Evolutionary conservation across 2,329 filamentous ascomycete genomes (phyloP).

Genomic region (Cladosporium austrohemisphaericum): DNA sequence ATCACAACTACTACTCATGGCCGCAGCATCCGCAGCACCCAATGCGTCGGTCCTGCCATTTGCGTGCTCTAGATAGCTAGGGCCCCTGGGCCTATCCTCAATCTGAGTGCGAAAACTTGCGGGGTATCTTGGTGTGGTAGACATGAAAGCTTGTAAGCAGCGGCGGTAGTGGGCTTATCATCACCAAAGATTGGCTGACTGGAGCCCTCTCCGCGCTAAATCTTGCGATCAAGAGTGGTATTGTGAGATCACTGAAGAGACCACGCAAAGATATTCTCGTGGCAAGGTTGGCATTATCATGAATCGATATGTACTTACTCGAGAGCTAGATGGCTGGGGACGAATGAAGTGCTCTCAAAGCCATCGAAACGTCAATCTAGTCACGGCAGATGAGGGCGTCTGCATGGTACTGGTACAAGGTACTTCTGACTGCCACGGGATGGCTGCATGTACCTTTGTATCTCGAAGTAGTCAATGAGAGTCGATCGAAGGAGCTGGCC

Average conservation of each 20-base stretch:
- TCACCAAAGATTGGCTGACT: background rate
- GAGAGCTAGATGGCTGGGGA: background rate
- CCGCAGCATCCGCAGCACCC: slow-evolving; percentile 13
- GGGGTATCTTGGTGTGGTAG: slow-evolving; percentile 3
- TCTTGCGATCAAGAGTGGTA: background rate
- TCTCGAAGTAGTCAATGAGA: slow-evolving; percentile 4
- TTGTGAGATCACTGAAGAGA: background rate
- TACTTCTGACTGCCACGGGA: slow-evolving; percentile 6
- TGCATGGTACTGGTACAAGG: slow-evolving; percentile 4
- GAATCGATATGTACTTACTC: too few relatives aligned
- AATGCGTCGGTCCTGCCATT: background rate
- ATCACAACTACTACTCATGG: background rate
- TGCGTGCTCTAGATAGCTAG: background rate
- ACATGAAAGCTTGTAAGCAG: slow-evolving; percentile 1
- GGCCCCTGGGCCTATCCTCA: background rate
- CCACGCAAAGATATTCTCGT: background rate
- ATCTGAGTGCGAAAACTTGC: background rate
- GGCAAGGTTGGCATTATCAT: too few relatives aligned
- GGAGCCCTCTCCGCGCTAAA: background rate
- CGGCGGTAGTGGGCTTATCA: too few relatives aligned
- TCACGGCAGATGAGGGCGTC: slow-evolving; percentile 3
- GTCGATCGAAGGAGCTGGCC: background rate
- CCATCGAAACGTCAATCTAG: slow-evolving; percentile 1
- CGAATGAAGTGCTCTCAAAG: background rate
- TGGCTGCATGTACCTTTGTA: slow-evolving; percentile 11